Percentiles rank a stretch among this genome's conserved stretches.
phyloP scores from a whole-genome alignment of 2,329 filamentous ascomycete genomes.

The Neopestalotiopsis rosae region DNA sequence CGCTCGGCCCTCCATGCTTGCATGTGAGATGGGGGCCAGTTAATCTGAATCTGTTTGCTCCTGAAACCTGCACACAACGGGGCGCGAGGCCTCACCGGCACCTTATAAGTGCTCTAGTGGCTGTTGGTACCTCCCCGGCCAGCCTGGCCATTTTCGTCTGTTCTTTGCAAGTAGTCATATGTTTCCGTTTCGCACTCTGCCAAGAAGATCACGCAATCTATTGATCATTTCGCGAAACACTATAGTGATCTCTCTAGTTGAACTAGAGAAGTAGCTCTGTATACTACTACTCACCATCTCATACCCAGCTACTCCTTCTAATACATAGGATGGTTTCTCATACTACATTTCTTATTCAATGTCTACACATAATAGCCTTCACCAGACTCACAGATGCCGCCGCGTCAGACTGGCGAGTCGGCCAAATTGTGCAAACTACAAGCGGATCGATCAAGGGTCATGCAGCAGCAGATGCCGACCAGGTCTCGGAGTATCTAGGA shows the following conservation, averaged over 20 bases:
- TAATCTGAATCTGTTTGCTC: neutral
- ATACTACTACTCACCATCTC: neutral
- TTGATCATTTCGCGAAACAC: neutral
- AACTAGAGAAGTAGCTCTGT: neutral
- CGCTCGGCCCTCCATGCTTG: neutral
- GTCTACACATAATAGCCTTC: neutral
- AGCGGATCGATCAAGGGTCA: constrained; percentile 16
- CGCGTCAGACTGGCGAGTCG: constrained; percentile 4
- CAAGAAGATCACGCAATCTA: constrained; percentile 10
- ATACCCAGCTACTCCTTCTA: neutral
- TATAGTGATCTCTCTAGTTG: neutral
- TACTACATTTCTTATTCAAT: neutral
- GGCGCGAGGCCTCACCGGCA: neutral
- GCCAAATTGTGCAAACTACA: constrained; percentile 12
- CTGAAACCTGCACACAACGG: neutral
- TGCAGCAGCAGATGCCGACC: constrained; percentile 3
- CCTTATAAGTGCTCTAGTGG: neutral
- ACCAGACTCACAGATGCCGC: neutral
- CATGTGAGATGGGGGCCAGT: neutral
- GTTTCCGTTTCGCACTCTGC: neutral
- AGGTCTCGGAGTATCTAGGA: constrained; percentile 20
- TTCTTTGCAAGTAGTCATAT: constrained; percentile 5
- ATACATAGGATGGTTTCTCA: neutral
- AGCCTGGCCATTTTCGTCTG: constrained; percentile 6
- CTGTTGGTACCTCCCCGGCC: neutral